These are phyloP conservation scores for Trichoderma sp. DNA, from an alignment of 2,329 filamentous ascomycete species.

Conservation along the genomic window DNA sequence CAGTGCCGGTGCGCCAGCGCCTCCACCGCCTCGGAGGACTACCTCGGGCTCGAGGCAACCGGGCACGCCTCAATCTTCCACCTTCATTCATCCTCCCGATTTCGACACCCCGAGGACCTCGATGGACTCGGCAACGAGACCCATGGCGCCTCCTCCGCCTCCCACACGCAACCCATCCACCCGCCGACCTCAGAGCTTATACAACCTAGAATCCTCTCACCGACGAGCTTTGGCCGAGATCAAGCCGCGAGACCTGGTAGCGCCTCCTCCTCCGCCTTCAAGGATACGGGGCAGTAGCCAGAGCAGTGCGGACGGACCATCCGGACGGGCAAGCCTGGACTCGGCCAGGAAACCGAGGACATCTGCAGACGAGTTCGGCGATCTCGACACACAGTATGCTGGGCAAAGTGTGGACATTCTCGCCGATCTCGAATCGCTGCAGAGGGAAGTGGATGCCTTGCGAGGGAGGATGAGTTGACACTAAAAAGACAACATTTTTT, in stretches of 20 bases:
- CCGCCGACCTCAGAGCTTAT: conserved; percentile 44
- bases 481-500: background rate
- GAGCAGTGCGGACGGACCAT: conserved; percentile 38
- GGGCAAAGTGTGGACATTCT: conserved; percentile 57
- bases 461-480: conserved; percentile 26
- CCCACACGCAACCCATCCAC: conserved; percentile 44
- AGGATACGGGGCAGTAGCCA: conserved; percentile 47
- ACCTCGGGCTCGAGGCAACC: conserved; percentile 37
- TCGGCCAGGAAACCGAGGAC: conserved; percentile 20
- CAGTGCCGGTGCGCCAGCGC: conserved; percentile 44
- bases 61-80: conserved; percentile 23
- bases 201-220: conserved; percentile 39
- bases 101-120: conserved; percentile 22
- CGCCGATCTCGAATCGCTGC: conserved; percentile 67
- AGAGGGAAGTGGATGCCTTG: conserved; percentile 71
- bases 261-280: conserved; percentile 49
- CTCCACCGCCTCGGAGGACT: conserved; percentile 54
- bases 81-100: conserved; percentile 22
- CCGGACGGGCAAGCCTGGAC: conserved; percentile 35
- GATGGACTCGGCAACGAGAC: conserved; percentile 21
- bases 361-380: background rate
- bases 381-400: conserved; percentile 20
- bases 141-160: conserved; percentile 41
- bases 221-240: conserved; percentile 30
- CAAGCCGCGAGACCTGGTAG: conserved; percentile 30